Conservation (phyloP, 768 basidiomycete genomes). For the Trametes villosa region DNA sequence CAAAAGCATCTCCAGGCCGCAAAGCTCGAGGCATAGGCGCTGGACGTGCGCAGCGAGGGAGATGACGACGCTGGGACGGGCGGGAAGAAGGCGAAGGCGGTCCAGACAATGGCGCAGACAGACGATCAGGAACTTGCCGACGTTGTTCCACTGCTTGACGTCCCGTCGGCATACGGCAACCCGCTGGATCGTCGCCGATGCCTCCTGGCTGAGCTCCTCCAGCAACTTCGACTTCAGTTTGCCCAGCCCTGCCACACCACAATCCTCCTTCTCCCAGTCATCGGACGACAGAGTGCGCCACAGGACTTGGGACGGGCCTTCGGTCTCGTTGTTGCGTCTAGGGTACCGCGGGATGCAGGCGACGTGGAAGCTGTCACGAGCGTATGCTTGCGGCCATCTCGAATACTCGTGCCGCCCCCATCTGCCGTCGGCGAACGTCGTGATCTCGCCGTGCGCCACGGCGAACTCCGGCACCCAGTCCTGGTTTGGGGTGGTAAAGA, state of each 20-base stretch:
- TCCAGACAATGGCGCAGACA: not conserved
- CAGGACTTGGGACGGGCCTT: no score
- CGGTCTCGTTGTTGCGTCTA: no score
- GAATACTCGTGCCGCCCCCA: conserved; percentile 1
- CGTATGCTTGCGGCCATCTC: not conserved
- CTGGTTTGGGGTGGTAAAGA: not conserved
- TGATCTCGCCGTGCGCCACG: not conserved
- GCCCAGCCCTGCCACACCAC: not conserved
- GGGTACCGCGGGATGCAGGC: not conserved
- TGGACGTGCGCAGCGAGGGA: conserved; percentile 1
- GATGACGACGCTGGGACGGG: not conserved
- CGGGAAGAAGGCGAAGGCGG: not conserved
- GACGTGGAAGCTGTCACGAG: not conserved
- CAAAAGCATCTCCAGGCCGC: not conserved
- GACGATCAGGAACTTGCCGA: not conserved
- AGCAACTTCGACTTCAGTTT: not conserved
- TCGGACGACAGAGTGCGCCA: not conserved
- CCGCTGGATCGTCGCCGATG: not conserved
- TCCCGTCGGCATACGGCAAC: not conserved
- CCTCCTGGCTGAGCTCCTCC: not conserved
- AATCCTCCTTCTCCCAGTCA: not conserved
- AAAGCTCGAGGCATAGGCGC: not conserved
- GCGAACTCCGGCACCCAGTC: not conserved
- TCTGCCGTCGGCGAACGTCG: not conserved
- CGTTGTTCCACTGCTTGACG: not conserved